Conservation (phyloP, 1,139 yeast species). For the Saccharomyces hybrid region DNA sequence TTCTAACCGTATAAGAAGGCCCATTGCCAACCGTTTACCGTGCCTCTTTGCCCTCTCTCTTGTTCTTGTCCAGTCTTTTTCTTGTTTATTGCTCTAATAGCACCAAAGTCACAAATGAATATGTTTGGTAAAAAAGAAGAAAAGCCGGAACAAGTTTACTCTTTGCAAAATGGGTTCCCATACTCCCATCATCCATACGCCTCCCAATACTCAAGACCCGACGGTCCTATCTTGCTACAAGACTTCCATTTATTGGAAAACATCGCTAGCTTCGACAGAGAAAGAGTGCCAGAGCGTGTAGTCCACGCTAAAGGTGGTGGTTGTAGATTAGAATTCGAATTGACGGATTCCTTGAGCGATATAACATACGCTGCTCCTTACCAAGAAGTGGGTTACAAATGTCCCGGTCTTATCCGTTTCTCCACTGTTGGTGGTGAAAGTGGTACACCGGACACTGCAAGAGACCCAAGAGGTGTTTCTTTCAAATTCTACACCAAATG, state of each 20-base stretch:
- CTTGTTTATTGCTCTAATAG: too few relatives aligned
- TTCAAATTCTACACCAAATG: slow-evolving; percentile 80
- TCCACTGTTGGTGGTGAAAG: slow-evolving; percentile 86
- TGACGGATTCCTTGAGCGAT: slow-evolving; percentile 76
- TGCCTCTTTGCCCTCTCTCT: too few relatives aligned
- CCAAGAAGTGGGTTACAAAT: slow-evolving; percentile 67
- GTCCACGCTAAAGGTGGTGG: slow-evolving; percentile 91
- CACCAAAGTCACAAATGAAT: neutral
- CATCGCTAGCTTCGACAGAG: slow-evolving; percentile 78
- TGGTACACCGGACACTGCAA: slow-evolving; percentile 78
- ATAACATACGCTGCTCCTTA: slow-evolving; percentile 64
- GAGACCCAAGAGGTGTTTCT: slow-evolving; percentile 87
- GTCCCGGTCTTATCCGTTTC: slow-evolving; percentile 66
- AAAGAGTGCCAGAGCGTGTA: slow-evolving; percentile 82
- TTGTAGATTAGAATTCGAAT: slow-evolving; percentile 72
- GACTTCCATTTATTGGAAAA: slow-evolving; percentile 73
- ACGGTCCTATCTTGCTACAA: slow-evolving; percentile 70
- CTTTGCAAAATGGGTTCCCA: slow-evolving; percentile 64
- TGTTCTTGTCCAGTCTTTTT: too few relatives aligned
- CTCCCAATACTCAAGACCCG: slow-evolving; percentile 57
- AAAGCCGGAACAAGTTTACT: slow-evolving; percentile 33
- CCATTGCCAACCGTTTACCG: too few relatives aligned
- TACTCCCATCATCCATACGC: slow-evolving; percentile 50
- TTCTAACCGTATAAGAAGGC: too few relatives aligned
- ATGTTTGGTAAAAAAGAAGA: neutral